Conservation (phyloP, 306 rosid genomes). For the Arachis stenosperma region DNA sequence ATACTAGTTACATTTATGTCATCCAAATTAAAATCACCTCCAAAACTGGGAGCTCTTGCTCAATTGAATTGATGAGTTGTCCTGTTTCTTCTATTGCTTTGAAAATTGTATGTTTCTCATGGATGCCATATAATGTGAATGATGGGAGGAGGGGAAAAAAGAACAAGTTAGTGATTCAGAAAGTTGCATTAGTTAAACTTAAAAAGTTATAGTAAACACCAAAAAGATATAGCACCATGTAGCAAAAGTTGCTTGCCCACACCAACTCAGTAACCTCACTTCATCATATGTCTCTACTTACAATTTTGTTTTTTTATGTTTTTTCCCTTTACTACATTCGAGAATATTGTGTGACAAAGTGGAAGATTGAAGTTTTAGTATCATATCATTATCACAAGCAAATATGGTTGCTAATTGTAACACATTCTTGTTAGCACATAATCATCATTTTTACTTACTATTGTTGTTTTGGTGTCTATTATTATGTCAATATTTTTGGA, state of each 20-base stretch:
- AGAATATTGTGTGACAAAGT: not conserved
- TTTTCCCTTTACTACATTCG: not conserved
- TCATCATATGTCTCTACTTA: not conserved
- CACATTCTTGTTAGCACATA: not conserved
- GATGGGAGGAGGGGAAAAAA: not conserved
- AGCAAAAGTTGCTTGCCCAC: slow-evolving; percentile 19
- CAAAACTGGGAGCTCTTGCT: not conserved
- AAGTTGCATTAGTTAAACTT: not conserved
- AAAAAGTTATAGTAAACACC: not conserved
- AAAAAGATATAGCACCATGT: not conserved
- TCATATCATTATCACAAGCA: not conserved
- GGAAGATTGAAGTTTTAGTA: not conserved
- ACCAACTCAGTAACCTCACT: not conserved
- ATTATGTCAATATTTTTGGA: too few species aligned
- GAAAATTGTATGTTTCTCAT: not conserved
- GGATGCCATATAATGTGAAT: not conserved
- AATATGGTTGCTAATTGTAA: not conserved
- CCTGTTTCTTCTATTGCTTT: not conserved
- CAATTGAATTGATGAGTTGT: not conserved
- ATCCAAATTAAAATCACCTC: not conserved
- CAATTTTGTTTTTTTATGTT: not conserved
- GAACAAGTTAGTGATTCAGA: not conserved
- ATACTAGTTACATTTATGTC: slow-evolving; percentile 5
- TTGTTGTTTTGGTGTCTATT: too few species aligned
- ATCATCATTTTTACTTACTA: not conserved